Evolutionary conservation across 495 filamentous ascomycete genomes (phyloP).

Genomic region (Aspergillus olivimuriae): DNA sequence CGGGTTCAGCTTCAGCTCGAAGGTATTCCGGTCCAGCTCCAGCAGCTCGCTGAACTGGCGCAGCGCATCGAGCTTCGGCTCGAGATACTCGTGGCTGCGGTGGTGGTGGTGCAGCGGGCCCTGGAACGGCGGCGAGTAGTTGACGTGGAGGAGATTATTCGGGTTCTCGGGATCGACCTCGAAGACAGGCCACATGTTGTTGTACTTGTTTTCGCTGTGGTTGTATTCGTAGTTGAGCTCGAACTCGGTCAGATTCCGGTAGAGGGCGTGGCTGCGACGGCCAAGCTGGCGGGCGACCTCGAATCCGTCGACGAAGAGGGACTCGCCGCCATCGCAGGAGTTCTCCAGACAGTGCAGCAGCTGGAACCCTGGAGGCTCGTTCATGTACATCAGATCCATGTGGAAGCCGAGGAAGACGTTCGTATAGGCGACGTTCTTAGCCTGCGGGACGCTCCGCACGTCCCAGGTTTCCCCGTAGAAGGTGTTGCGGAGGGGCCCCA

Average conservation of each 20-base stretch:
- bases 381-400: conserved; percentile 89
- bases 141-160: conserved; percentile 33
- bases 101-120: conserved; percentile 26
- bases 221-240: conserved; percentile 61
- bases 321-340: conserved; percentile 68
- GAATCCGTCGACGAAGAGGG: conserved; percentile 71
- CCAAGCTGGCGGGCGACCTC: conserved; percentile 49
- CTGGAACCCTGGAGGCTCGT: conserved; percentile 71
- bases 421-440: conserved; percentile 91
- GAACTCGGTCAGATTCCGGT: conserved; percentile 34
- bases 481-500: conserved; percentile 70
- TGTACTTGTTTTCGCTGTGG: conserved; percentile 56
- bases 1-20: conserved; percentile 64
- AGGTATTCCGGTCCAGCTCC: conserved; percentile 44
- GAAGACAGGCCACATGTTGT: conserved; percentile 48
- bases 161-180: conserved; percentile 20
- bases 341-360: conserved; percentile 81
- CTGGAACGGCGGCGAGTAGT: conserved; percentile 72
- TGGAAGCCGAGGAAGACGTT: conserved; percentile 71
- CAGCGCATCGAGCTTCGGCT: conserved; percentile 32
- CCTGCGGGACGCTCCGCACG: conserved; percentile 65
- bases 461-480: conserved; percentile 92
- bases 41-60: conserved; percentile 25
- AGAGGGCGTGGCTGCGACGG: conserved; percentile 11
- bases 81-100: not conserved